phyloP scores from a whole-genome alignment of 441 rosid species.

The Jatropha podagrica region DNA sequence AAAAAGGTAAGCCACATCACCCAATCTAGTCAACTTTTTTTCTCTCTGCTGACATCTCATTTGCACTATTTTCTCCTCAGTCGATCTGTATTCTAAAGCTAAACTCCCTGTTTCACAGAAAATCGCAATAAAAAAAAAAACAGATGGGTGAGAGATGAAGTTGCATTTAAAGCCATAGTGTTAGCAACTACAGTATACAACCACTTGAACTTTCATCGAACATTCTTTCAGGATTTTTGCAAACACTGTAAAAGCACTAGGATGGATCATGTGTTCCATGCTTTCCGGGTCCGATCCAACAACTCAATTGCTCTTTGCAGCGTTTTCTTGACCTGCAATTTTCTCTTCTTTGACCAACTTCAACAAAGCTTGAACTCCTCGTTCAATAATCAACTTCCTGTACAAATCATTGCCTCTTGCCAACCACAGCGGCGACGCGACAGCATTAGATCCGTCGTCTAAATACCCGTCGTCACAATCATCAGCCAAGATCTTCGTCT shows the following conservation, averaged over 20 bases:
- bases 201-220: slow-evolving; percentile 87
- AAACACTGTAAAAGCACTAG: slow-evolving; percentile 70
- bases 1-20: too few relatives aligned
- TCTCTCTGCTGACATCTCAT: too few relatives aligned
- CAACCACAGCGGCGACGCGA: slow-evolving; percentile 73
- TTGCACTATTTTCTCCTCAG: too few relatives aligned
- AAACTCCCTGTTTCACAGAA: too few relatives aligned
- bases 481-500: slow-evolving; percentile 50
- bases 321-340: slow-evolving; percentile 79
- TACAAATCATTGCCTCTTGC: slow-evolving; percentile 78
- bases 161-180: slow-evolving; percentile 65
- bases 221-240: slow-evolving; percentile 88
- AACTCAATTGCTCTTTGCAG: slow-evolving; percentile 76
- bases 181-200: slow-evolving; percentile 60
- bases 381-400: slow-evolving; percentile 81
- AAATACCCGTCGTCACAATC: slow-evolving; percentile 62
- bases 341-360: slow-evolving; percentile 85
- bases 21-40: too few relatives aligned
- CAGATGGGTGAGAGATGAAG: background rate
- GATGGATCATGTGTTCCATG: slow-evolving; percentile 62
- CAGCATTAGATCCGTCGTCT: slow-evolving; percentile 73
- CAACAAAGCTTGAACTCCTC: slow-evolving; percentile 75
- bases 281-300: slow-evolving; percentile 75
- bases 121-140: too few relatives aligned
- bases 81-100: too few relatives aligned